Evolutionary conservation across 2,329 filamentous ascomycete species (phyloP), one percentile per base, ranked within the genome.

Genomic region (Diaporthe nobilis): DNA sequence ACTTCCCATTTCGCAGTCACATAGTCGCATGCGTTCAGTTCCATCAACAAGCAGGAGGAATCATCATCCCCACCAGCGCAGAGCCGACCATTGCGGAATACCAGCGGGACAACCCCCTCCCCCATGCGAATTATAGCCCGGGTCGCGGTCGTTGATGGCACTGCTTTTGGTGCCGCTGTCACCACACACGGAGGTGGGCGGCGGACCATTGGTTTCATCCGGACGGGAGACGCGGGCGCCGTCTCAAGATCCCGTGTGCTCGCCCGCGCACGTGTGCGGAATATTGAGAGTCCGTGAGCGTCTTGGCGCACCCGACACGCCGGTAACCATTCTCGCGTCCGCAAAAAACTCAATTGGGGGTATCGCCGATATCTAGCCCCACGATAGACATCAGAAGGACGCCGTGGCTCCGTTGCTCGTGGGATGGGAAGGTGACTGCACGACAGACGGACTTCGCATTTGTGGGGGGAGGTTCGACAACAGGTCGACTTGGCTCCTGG

Each of bases 181-280:
- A 42, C 58, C 60, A 44, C 37, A 44, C 37, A 63, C 39, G 8
- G 37, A 31, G n/a, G n/a, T 22, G 10, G 37, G 39, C 37, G 34
- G 58, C 60, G 39, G 31, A 63, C 60, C n/a, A 28, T 47, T 6
- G 15, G 60, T 44, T 44, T 28, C 60, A 63, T 28, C 60, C 60
- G 60, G 60, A 63, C n/a, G 60, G 60, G n/a, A 20, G 8, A n/a
- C 13, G 6, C 58, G 37, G 58, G 15, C 13, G n/a, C 39, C 39
- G 37, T 20, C 37, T 20, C 10, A 61, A 61, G 37, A 44, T 63
- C 60, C 60, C 60, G 60, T 42, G 60, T 63, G 58, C 22, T 39
- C 37, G 57, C 37, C 1, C n/a, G 25, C n/a, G 25, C 51, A 17
- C 53, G 28, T 20, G 25, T 57, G 53, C 25, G 28, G 28, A 17